These are phyloP conservation scores for Sordariomycetes sp. DNA, from an alignment of 2,329 filamentous ascomycete species.

Conservation along the genomic window DNA sequence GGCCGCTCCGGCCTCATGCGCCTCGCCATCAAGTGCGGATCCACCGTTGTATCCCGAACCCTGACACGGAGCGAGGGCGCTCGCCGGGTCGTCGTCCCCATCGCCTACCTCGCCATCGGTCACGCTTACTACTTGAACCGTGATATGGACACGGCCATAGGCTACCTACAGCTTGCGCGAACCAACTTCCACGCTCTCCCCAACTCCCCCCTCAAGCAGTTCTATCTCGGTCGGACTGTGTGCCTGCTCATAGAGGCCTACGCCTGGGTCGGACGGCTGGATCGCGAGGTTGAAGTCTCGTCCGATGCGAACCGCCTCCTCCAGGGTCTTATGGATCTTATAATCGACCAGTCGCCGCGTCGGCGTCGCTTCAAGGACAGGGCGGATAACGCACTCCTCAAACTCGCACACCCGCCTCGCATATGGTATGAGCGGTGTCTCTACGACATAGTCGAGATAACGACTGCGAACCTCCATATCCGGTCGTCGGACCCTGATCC, in stretches of 20 bases:
- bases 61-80: not conserved
- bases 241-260: not conserved
- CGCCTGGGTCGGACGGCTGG: not conserved
- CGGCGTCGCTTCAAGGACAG: not conserved
- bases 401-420: not conserved
- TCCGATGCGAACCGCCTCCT: not conserved
- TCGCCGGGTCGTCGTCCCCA: constrained; percentile 1
- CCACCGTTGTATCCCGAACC: constrained; percentile 1
- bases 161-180: not conserved
- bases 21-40: not conserved
- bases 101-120: constrained; percentile 1
- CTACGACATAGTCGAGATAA: constrained; percentile 2
- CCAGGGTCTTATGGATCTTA: not conserved
- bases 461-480: not conserved
- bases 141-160: not conserved
- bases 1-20: not conserved
- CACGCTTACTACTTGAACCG: not conserved
- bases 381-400: constrained; percentile 1
- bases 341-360: not conserved
- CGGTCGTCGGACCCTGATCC: not conserved
- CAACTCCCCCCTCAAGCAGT: constrained; percentile 2
- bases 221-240: not conserved
- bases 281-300: not conserved
- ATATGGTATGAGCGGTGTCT: constrained; percentile 1
- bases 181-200: not conserved